Evolutionary conservation across 2,329 filamentous ascomycete genomes (phyloP).

Genomic region (Colletotrichum viniferum): DNA sequence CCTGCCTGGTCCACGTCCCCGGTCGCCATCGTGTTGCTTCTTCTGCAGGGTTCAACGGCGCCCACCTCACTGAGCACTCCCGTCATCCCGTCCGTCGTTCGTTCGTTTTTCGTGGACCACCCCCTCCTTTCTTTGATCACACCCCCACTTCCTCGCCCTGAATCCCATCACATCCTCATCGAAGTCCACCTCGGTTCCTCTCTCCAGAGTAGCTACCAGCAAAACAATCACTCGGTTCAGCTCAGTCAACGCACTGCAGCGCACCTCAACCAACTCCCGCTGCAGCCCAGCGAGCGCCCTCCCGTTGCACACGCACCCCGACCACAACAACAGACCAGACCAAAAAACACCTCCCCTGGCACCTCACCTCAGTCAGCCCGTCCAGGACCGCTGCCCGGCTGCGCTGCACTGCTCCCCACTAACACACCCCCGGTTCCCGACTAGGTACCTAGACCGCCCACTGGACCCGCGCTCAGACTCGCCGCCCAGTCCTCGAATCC

Average conservation of each 20-base stretch:
- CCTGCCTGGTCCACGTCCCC: neutral
- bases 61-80: neutral
- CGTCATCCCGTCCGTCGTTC: neutral
- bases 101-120: neutral
- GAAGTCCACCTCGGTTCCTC: neutral
- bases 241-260: neutral
- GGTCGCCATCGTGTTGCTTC: neutral
- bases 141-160: neutral
- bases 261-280: neutral
- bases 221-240: neutral
- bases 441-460: neutral
- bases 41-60: neutral
- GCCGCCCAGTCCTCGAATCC: slow-evolving; percentile 13
- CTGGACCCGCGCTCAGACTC: slow-evolving; percentile 9
- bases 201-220: neutral
- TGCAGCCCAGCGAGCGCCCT: neutral
- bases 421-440: neutral
- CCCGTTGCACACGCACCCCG: neutral
- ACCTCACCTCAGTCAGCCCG: neutral
- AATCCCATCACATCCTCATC: neutral
- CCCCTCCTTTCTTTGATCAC: neutral
- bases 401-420: neutral
- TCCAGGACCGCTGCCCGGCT: neutral
- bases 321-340: neutral
- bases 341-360: neutral